These are phyloP conservation scores for Colletotrichum viniferum DNA, from an alignment of 2,329 filamentous ascomycete species.

Conservation along the genomic window DNA sequence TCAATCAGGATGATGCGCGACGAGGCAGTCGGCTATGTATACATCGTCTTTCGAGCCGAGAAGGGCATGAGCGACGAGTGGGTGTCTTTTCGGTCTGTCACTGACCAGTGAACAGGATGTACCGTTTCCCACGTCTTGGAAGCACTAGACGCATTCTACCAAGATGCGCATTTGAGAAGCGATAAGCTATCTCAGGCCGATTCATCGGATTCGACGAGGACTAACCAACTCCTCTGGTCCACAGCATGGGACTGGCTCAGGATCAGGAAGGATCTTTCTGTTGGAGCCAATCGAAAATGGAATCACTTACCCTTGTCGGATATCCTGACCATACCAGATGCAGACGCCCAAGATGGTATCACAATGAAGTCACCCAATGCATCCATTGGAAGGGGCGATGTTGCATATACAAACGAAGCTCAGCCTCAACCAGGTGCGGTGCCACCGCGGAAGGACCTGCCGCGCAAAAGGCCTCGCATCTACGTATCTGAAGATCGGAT, in stretches of 20 bases:
- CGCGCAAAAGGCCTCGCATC: conserved; percentile 35
- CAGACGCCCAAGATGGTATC: neutral
- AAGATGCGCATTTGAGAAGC: neutral
- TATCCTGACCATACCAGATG: conserved; percentile 19
- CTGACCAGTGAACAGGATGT: conserved; percentile 16
- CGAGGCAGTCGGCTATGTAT: neutral
- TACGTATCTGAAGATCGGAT: conserved; percentile 59
- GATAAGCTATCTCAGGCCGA: neutral
- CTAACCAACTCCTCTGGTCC: conserved; percentile 15
- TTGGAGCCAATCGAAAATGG: conserved; percentile 22
- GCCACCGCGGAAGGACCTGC: neutral
- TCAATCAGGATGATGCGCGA: neutral
- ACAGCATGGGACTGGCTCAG: conserved; percentile 28
- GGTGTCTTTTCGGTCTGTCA: neutral
- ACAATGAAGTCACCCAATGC: neutral
- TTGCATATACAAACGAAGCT: neutral
- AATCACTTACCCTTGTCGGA: conserved; percentile 23
- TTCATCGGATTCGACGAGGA: neutral
- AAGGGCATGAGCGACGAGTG: neutral
- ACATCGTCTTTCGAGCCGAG: neutral
- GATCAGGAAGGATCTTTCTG: conserved; percentile 25
- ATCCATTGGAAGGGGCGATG: neutral
- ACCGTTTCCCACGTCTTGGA: conserved; percentile 18
- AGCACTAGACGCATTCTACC: conserved; percentile 8
- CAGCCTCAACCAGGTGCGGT: neutral